Base-by-base conservation (phyloP, 345 rosid genomes). In the Brassica rapa region DNA sequence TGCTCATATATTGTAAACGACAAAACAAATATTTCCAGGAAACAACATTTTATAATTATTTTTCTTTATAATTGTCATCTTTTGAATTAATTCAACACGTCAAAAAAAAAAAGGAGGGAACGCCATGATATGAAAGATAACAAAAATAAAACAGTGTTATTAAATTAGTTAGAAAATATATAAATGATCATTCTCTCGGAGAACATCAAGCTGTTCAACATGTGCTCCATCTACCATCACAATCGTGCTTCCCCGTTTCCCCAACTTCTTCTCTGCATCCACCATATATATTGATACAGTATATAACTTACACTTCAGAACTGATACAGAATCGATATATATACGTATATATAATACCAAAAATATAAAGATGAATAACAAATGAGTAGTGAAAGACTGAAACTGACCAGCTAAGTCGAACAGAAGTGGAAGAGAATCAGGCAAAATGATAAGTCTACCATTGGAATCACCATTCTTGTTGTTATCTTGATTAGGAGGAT, bases 111-210 rank as follows among this genome's bases (percentile, higher is more conserved):
- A 51, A 51, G 56, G 8, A 51, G 5, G 56, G 21, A 19, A 19
- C 1, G 2, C 19, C 7, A n/a, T n/a, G 5, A n/a, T n/a, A 51
- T n/a, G 19, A 51, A 51, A 51, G 56, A 51, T 51, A 51, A 1
- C 56, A 51, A 51, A 51, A n/a, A 51, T 51, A 51, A n/a, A 51
- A 51, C 62, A 35, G 66, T 55, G 32, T 6, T 33, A 32, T 25
- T 6, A 49, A 37, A 0, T 6, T 39, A 68, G 55, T 87, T 66
- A 89, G 70, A 89, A 84, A 65, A 91, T 90, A 77, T 79, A 90
- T 81, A 95, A 78, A 77, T 86, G 96, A 79, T 90, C 98, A 24
- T 90, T 83, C 64, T 95, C 96, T 85, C 99, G 82, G 61, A 91
- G 70, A 72, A 87, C 92, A 85, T 80, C 82, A 39, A 93, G 35